A percentile compares a stretch with the other conserved stretches of the same genome.
These are phyloP conservation scores for Pseudognaphalium luteoalbum DNA, from an alignment of 129 eudicot species.

Conservation along the genomic window DNA sequence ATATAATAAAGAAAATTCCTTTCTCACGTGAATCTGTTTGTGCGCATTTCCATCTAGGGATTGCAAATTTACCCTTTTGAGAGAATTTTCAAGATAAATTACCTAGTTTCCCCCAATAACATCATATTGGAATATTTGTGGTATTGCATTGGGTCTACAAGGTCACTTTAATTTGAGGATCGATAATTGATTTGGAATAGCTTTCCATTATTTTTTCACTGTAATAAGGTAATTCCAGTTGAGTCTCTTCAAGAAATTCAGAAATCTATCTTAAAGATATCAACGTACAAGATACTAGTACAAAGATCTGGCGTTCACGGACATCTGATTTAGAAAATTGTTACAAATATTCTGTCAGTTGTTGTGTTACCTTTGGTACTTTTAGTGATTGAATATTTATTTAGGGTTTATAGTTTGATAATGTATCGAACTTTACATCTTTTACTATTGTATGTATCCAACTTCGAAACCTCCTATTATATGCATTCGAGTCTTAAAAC, in stretches of 20 bases:
- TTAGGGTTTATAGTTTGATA: too few species aligned
- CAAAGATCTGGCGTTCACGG: neutral
- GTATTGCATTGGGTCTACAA: neutral
- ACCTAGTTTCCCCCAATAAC: constrained; percentile 8
- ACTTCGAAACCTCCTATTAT: too few species aligned
- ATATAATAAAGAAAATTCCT: too few species aligned
- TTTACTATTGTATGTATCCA: too few species aligned
- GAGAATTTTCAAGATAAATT: neutral
- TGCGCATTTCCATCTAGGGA: neutral
- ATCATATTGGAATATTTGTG: neutral
- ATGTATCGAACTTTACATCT: too few species aligned
- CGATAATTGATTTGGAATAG: neutral
- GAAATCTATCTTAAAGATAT: constrained; percentile 1
- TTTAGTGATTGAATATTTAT: constrained; percentile 4
- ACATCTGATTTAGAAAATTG: neutral
- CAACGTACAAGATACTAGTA: neutral
- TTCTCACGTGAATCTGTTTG: neutral
- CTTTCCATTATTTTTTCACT: neutral
- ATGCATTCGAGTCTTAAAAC: too few species aligned
- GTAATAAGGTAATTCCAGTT: neutral
- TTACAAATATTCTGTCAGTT: neutral
- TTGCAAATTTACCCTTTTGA: neutral
- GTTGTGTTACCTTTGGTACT: neutral
- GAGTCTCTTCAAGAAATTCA: constrained; percentile 11
- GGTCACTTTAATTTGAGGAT: constrained; percentile 5